phyloP scores from a whole-genome alignment of 768 basidiomycete species.

The Kwoniella pini region DNA sequence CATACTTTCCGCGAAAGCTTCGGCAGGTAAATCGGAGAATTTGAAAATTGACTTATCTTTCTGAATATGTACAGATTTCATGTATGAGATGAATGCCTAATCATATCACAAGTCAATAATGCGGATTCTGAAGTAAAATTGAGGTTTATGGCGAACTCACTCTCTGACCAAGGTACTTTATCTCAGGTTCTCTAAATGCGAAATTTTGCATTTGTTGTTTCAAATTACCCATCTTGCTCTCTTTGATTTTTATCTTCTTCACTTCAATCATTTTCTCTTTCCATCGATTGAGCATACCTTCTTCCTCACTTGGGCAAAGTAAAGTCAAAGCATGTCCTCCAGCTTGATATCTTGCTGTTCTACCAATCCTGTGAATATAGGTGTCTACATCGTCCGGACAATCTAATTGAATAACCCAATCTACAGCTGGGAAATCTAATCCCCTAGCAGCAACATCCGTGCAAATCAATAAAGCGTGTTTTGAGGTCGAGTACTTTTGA shows the following conservation, averaged over 20 bases:
- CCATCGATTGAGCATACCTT: conserved; percentile 77
- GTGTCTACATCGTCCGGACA: conserved; percentile 97
- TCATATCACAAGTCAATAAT: background rate
- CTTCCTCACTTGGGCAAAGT: conserved; percentile 85
- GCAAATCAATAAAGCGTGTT: conserved; percentile 84
- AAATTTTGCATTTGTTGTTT: conserved; percentile 87
- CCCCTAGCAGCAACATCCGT: conserved; percentile 97
- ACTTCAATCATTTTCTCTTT: conserved; percentile 69
- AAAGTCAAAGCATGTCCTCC: conserved; percentile 82
- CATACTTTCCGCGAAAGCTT: conserved; percentile 81
- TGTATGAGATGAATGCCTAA: conserved; percentile 93
- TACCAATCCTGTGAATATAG: conserved; percentile 94
- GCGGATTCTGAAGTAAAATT: no score
- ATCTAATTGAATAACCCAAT: conserved; percentile 96
- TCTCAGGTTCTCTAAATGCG: conserved; percentile 91
- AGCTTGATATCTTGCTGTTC: conserved; percentile 90
- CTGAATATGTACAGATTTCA: conserved; percentile 87
- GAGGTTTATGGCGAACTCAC: conserved; percentile 62
- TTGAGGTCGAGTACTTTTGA: conserved; percentile 74
- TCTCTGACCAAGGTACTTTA: conserved; percentile 93
- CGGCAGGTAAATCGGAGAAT: conserved; percentile 73
- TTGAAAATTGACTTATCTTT: conserved; percentile 94
- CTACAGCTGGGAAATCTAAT: conserved; percentile 91
- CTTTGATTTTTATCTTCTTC: conserved; percentile 77
- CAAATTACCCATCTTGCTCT: conserved; percentile 80